Base-by-base conservation (phyloP, 2,329 filamentous ascomycete genomes). In the Chaetomiaceae sp. region DNA sequence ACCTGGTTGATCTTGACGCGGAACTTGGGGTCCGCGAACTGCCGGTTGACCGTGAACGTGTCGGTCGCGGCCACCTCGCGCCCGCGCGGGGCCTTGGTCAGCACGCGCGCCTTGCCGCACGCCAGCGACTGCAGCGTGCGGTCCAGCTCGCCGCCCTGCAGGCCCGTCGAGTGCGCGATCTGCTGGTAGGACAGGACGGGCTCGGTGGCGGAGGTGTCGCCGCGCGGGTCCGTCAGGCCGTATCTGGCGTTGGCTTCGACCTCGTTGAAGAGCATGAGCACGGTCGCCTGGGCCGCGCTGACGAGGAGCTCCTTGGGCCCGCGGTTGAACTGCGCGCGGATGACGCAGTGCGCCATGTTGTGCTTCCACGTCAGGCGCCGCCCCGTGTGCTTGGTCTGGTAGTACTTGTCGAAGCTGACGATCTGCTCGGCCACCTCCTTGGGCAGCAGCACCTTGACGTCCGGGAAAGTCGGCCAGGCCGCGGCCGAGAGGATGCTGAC, bases 1-100 rank as follows among this genome's bases (percentile, higher is more conserved):
- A 98, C 93, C 68, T 96, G 91, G 69, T 97, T 98, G 72, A 98
- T 96, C 72, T 98, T 98, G 69, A 98, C 83, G 47, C 89, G 82
- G 66, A 87, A 86, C 66, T 93, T 95, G 17, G 83, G 76, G 61
- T 96, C 85, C 2, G 71, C 71, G 66, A 98, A 98, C 14, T 64
- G 64, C 36, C 75, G 67, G 68, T 96, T 96, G 60, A 95, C 83
- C 0, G 79, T 80, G 60, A 98, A 98, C 0, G 83, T 86, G 67
- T 98, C 94, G 0, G 79, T 87, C 1, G 72, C 61, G 48, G 78
- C 76, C 55, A 98, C 81, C 0, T 98, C 90, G 45, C 83, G 81
- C 42, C 87, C 84, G 65, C 87, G 89, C 29, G 93, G 93, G 51
- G 84, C 79, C 67, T 98, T 98, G 35, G 71, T 76, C 15, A 98